These are phyloP conservation scores for Aquilaria malaccensis DNA, from an alignment of 345 rosid species.

Conservation along the genomic window DNA sequence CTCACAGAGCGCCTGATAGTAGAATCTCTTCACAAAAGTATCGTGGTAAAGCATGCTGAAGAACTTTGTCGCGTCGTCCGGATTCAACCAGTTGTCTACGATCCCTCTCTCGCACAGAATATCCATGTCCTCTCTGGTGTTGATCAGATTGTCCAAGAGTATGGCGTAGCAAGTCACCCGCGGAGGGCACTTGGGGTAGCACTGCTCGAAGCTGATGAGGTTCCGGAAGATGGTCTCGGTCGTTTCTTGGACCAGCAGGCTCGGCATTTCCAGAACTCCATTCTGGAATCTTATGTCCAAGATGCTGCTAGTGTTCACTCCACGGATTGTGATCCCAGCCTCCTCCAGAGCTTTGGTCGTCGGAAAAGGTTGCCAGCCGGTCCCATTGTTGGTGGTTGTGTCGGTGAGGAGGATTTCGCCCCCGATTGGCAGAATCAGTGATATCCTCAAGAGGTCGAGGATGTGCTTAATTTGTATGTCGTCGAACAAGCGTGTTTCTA, in stretches of 20 bases:
- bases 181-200: background rate
- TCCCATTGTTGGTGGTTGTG: background rate
- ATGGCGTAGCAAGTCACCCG: conserved; percentile 12
- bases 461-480: conserved; percentile 10
- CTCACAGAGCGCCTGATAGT: background rate
- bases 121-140: conserved; percentile 7
- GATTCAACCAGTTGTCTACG: conserved; percentile 2
- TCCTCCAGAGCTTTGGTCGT: background rate
- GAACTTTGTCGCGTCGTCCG: conserved; percentile 12
- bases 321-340: conserved; percentile 4
- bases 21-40: conserved; percentile 1
- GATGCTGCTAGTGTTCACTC: background rate
- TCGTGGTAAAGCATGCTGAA: conserved; percentile 17
- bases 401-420: too few species aligned
- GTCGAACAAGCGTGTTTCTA: background rate
- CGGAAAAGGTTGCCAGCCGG: conserved; percentile 6
- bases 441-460: conserved; percentile 7
- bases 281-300: conserved; percentile 4
- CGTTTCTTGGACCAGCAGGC: conserved; percentile 6
- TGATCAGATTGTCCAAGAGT: conserved; percentile 14
- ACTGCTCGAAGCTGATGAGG: conserved; percentile 8
- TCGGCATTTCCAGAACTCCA: conserved; percentile 6
- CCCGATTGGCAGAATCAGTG: background rate
- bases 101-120: background rate
- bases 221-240: conserved; percentile 12